Percentiles rank a stretch among this genome's conserved stretches.
These are phyloP conservation scores for Lachnellula subtilissima DNA, from an alignment of 2,329 filamentous ascomycete genomes.

Conservation along the genomic window DNA sequence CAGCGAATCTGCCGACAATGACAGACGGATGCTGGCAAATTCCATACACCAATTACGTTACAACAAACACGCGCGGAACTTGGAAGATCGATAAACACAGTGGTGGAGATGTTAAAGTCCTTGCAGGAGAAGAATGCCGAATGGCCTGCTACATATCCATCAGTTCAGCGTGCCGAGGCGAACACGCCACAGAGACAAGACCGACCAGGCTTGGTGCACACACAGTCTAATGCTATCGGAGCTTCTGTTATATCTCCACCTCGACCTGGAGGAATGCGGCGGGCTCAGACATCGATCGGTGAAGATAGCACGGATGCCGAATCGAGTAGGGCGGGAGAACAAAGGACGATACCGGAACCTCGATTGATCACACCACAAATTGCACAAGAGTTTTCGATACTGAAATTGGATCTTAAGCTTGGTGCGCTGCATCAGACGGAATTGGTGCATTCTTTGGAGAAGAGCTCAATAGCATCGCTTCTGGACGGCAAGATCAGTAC, in stretches of 20 bases:
- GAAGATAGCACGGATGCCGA: constrained; percentile 54
- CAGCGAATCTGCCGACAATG: constrained; percentile 47
- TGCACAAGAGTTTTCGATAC: constrained; percentile 88
- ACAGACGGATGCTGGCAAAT: constrained; percentile 66
- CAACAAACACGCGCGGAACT: constrained; percentile 86
- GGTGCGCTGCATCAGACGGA: constrained; percentile 82
- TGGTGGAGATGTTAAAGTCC: constrained; percentile 75
- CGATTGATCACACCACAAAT: constrained; percentile 87
- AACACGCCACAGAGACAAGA: constrained; percentile 42
- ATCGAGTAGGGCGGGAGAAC: constrained; percentile 67
- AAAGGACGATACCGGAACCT: constrained; percentile 61
- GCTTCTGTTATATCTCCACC: constrained; percentile 30
- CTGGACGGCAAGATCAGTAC: constrained; percentile 92
- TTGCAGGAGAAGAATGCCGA: constrained; percentile 84
- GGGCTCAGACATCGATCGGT: constrained; percentile 69
- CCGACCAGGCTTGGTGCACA: constrained; percentile 59
- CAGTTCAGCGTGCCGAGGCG: constrained; percentile 60
- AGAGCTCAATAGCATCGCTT: constrained; percentile 81
- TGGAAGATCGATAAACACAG: constrained; percentile 80
- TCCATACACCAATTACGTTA: constrained; percentile 93
- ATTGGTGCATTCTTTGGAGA: constrained; percentile 90
- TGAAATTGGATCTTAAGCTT: constrained; percentile 92
- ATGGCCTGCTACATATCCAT: constrained; percentile 95
- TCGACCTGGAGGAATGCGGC: constrained; percentile 51
- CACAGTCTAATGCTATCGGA: constrained; percentile 49